Conservation (phyloP, 2,329 filamentous ascomycete genomes). For the Berkeleyomyces basicola region DNA sequence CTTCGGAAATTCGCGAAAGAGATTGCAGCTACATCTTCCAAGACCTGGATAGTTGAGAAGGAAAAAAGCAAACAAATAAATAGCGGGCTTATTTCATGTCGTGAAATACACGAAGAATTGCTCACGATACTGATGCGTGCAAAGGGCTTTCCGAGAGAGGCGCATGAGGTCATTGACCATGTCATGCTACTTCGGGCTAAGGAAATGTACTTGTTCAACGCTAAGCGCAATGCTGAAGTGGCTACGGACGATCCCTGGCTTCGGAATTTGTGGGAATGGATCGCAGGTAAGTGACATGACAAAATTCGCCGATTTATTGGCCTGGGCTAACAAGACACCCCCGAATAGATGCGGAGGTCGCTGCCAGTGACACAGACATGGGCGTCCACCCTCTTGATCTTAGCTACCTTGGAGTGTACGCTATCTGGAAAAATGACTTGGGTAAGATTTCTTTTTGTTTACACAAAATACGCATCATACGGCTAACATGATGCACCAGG, state of each 20-base stretch:
- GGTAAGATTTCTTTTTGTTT: conserved; percentile 24
- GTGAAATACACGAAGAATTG: conserved; percentile 40
- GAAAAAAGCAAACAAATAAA: conserved; percentile 7
- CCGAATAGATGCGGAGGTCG: conserved; percentile 40
- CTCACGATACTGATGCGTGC: conserved; percentile 29
- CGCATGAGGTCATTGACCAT: conserved; percentile 37
- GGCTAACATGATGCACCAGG: conserved; percentile 22
- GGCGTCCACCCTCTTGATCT: conserved; percentile 50
- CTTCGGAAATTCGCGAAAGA: conserved; percentile 25
- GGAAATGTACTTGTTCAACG: conserved; percentile 48
- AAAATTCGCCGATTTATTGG: conserved; percentile 14
- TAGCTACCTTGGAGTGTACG: conserved; percentile 57
- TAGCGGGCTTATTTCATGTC: conserved; percentile 28
- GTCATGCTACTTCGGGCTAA: conserved; percentile 42
- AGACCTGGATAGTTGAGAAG: conserved; percentile 6
- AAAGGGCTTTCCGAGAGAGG: conserved; percentile 32
- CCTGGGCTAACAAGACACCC: background rate
- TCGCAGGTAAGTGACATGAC: conserved; percentile 36
- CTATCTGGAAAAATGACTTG: conserved; percentile 55
- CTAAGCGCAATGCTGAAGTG: conserved; percentile 47
- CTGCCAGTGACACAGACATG: conserved; percentile 54
- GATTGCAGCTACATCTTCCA: background rate
- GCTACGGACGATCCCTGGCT: conserved; percentile 57
- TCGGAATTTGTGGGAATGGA: conserved; percentile 63
- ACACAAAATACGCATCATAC: background rate